Percentiles rank a stretch among this genome's conserved stretches.
Evolutionary conservation across 2,329 filamentous ascomycete species (phyloP).

Genomic region (Stagonosporopsis cucurbitacearum): DNA sequence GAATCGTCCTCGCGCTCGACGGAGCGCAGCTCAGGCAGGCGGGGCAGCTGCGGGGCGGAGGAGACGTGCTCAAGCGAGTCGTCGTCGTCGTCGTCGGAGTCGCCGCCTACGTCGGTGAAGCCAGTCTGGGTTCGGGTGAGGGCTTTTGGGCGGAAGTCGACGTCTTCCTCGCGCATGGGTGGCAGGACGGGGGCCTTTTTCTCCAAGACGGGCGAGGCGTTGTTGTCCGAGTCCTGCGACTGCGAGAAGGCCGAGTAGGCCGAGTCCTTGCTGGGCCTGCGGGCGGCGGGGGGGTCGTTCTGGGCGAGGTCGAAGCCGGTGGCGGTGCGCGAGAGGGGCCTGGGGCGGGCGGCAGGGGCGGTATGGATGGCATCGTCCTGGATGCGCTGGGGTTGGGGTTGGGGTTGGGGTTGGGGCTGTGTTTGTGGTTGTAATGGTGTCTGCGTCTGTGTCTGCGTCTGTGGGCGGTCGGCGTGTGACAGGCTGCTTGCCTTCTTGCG

Average conservation of each 20-base stretch:
- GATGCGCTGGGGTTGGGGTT: constrained; percentile 16
- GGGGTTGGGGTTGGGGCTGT: too few relatives aligned
- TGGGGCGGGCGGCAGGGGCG: constrained; percentile 38
- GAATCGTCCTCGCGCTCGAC: constrained; percentile 33
- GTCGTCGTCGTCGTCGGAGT: constrained; percentile 24
- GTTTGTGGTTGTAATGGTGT: too few relatives aligned
- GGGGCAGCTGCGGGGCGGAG: constrained; percentile 41
- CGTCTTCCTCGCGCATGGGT: constrained; percentile 47
- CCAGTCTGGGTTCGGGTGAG: constrained; percentile 67
- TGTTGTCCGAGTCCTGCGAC: constrained; percentile 33
- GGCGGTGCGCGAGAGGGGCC: constrained; percentile 37
- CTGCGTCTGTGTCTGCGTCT: too few relatives aligned
- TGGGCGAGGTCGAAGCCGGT: constrained; percentile 43
- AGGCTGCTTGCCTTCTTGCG: constrained; percentile 52
- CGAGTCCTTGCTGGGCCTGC: constrained; percentile 43
- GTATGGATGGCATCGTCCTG: constrained; percentile 43
- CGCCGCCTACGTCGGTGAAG: constrained; percentile 34
- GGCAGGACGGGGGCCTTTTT: constrained; percentile 35
- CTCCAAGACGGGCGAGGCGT: constrained; percentile 30
- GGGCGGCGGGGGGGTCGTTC: constrained; percentile 12
- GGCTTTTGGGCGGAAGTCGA: constrained; percentile 61
- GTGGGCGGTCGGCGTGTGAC: constrained; percentile 24
- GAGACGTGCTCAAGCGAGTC: constrained; percentile 53
- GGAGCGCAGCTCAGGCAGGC: constrained; percentile 33
- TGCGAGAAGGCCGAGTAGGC: constrained; percentile 43